Percentiles rank a stretch among this genome's conserved stretches.
Evolutionary conservation across 2,329 filamentous ascomycete genomes (phyloP).

Genomic region (Fusarium sp.): DNA sequence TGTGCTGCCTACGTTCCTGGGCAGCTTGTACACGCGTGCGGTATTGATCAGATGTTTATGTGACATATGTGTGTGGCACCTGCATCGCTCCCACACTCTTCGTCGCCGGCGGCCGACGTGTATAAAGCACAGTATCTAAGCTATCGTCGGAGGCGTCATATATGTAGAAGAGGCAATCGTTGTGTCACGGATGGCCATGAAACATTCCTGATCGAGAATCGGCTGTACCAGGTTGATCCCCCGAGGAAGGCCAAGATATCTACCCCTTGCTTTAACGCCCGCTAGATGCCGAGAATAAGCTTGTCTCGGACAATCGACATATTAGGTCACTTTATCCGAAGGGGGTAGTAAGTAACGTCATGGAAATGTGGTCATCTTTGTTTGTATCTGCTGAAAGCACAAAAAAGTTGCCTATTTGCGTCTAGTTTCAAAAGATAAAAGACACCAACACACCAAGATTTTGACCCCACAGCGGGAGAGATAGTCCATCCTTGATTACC

Average conservation of each 20-base stretch:
- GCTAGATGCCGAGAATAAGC: background rate
- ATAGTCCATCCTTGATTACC: background rate
- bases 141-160: no score
- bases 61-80: no score
- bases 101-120: no score
- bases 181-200: conserved; percentile 5
- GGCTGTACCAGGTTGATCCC: conserved; percentile 5
- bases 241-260: background rate
- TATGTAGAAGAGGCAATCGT: no score
- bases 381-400: conserved; percentile 3
- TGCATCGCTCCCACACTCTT: no score
- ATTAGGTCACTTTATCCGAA: background rate
- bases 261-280: background rate
- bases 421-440: conserved; percentile 6
- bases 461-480: conserved; percentile 12
- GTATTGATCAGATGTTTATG: no score
- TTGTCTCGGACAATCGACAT: background rate
- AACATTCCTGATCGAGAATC: conserved; percentile 28
- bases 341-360: background rate
- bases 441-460: background rate
- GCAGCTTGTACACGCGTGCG: no score
- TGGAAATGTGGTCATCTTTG: background rate
- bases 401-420: conserved; percentile 35
- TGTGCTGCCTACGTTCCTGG: no score
- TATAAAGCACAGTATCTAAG: no score